phyloP scores from a whole-genome alignment of 148 eudicot species.

The Dysphania ambrosioides region DNA sequence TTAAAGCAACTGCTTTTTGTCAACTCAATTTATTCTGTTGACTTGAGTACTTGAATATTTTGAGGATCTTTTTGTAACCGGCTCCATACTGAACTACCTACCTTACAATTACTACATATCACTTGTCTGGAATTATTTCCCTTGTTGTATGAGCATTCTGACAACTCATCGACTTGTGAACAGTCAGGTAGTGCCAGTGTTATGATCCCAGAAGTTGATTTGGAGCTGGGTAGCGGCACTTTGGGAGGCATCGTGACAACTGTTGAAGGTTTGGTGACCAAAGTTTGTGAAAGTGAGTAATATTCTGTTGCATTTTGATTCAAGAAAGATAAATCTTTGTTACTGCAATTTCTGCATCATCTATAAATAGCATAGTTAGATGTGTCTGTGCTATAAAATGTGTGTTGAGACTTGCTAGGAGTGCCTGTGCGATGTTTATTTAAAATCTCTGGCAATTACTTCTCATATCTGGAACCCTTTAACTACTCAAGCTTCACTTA shows the following conservation, averaged over 20 bases:
- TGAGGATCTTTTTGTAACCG: background rate
- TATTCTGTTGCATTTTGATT: background rate
- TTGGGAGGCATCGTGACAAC: constrained; percentile 96
- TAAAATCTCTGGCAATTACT: background rate
- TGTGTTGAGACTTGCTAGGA: background rate
- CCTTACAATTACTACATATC: background rate
- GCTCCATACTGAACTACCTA: background rate
- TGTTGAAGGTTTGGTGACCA: constrained; percentile 80
- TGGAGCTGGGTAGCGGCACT: constrained; percentile 89
- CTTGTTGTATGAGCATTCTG: background rate
- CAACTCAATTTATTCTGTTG: background rate
- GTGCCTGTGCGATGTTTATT: background rate
- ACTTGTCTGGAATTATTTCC: background rate
- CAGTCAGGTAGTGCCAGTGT: constrained; percentile 92
- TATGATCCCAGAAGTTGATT: constrained; percentile 76
- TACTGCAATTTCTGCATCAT: constrained; percentile 3
- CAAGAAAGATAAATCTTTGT: background rate
- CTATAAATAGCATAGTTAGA: background rate
- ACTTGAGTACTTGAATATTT: too few relatives aligned
- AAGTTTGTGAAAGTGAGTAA: constrained; percentile 83
- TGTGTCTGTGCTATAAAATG: background rate
- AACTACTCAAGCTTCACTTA: background rate
- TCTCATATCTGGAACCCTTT: background rate
- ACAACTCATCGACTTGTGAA: constrained; percentile 10
- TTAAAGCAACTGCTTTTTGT: background rate